Percentiles rank a stretch among this genome's conserved stretches.
Evolutionary conservation across 805 yeast genomes (phyloP).

Genomic region (Komagataella mondaviorum): DNA sequence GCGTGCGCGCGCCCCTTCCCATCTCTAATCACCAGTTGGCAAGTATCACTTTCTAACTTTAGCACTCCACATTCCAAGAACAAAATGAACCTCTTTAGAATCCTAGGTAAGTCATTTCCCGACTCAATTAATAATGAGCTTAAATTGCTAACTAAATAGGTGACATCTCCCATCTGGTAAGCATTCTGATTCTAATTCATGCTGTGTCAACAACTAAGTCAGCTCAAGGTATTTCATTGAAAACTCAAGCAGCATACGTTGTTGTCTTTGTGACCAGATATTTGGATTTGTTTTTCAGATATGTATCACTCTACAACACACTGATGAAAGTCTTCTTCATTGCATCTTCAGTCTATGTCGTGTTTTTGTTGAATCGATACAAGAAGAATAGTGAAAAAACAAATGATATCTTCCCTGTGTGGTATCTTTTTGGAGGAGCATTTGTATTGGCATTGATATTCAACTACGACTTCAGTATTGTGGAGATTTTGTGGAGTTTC

Average conservation of each 20-base stretch:
- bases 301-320: conserved; percentile 59
- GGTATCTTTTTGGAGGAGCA: conserved; percentile 56
- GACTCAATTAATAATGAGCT: background rate
- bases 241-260: conserved; percentile 74
- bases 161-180: conserved; percentile 72
- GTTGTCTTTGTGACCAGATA: conserved; percentile 66
- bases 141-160: conserved; percentile 23
- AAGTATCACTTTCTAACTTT: background rate
- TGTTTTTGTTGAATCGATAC: conserved; percentile 46
- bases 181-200: conserved; percentile 63
- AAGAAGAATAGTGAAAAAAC: conserved; percentile 48
- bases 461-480: conserved; percentile 45
- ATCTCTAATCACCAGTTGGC: background rate
- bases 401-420: conserved; percentile 63
- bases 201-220: conserved; percentile 54
- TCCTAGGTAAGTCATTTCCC: conserved; percentile 9
- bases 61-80: background rate
- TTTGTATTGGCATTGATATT: conserved; percentile 43
- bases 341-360: conserved; percentile 59
- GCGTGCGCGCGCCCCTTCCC: background rate
- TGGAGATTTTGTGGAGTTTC: conserved; percentile 76
- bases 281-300: conserved; percentile 44
- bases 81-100: conserved; percentile 29
- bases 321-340: conserved; percentile 76
- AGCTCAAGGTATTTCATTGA: conserved; percentile 74